Evolutionary conservation across 2,329 filamentous ascomycete species (phyloP).

Genomic region (Fusarium phyllophilum): DNA sequence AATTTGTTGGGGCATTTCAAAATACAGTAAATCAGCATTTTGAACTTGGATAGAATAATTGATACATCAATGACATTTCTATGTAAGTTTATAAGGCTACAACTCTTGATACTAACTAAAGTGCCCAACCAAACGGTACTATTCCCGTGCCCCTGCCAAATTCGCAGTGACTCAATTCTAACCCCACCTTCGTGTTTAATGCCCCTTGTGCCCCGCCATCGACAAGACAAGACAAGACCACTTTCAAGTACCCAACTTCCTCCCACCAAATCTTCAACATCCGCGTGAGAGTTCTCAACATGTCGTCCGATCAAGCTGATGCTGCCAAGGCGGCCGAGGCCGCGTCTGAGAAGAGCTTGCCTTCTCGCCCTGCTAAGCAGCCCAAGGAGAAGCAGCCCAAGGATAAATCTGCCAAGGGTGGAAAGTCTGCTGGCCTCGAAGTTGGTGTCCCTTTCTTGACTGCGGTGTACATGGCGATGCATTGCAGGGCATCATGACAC

Average conservation of each 20-base stretch:
- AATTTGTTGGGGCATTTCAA: not conserved
- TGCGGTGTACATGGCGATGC: not conserved
- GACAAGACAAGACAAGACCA: slow-evolving; percentile 17
- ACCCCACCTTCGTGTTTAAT: slow-evolving; percentile 50
- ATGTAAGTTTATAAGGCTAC: not conserved
- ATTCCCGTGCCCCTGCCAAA: slow-evolving; percentile 11
- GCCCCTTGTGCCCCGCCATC: slow-evolving; percentile 47
- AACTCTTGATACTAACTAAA: not conserved
- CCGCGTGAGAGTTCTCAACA: slow-evolving; percentile 39
- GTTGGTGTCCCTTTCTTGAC: slow-evolving; percentile 41
- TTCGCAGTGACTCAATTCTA: slow-evolving; percentile 46
- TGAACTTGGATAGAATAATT: not conserved
- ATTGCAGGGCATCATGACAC: slow-evolving; percentile 6
- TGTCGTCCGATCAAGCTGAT: slow-evolving; percentile 53
- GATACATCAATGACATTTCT: not conserved
- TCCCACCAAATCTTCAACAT: slow-evolving; percentile 40
- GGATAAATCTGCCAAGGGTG: slow-evolving; percentile 58
- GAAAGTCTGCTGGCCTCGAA: slow-evolving; percentile 69
- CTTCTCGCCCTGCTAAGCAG: slow-evolving; percentile 51
- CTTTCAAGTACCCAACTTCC: slow-evolving; percentile 40
- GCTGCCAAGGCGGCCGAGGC: slow-evolving; percentile 49
- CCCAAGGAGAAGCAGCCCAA: slow-evolving; percentile 49
- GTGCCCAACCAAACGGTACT: not conserved
- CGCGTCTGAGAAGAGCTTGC: slow-evolving; percentile 48
- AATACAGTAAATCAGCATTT: not conserved